These are phyloP conservation scores for Dothidotthia symphoricarpi DNA, from an alignment of 2,329 filamentous ascomycete species.

Conservation along the genomic window DNA sequence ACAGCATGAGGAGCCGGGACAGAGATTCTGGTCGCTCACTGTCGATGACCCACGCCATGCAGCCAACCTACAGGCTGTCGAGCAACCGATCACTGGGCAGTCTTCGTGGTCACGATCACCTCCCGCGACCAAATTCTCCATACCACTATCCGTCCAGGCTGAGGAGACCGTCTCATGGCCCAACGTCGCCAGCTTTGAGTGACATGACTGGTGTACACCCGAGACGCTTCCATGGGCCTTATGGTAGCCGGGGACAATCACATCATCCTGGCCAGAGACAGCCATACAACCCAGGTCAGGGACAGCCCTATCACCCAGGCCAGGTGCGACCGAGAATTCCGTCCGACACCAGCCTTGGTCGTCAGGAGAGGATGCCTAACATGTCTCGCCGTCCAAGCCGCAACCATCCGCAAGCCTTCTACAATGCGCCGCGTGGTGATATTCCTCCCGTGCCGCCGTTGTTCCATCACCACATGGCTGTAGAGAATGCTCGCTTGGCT, in stretches of 20 bases:
- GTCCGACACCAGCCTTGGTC: constrained; percentile 26
- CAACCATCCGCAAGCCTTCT: constrained; percentile 12
- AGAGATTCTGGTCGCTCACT: constrained; percentile 45
- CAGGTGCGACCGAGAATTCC: constrained; percentile 25
- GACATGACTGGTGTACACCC: constrained; percentile 32
- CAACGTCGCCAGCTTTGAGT: constrained; percentile 47
- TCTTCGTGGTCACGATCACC: constrained; percentile 43
- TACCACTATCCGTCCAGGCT: constrained; percentile 46
- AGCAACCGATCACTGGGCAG: constrained; percentile 48
- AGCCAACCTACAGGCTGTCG: constrained; percentile 38
- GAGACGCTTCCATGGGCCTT: constrained; percentile 15
- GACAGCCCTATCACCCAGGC: constrained; percentile 4
- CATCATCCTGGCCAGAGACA: constrained; percentile 4
- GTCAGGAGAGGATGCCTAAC: constrained; percentile 16
- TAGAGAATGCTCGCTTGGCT: constrained; percentile 20
- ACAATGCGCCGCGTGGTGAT: constrained; percentile 11
- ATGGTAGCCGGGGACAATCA: constrained; percentile 10
- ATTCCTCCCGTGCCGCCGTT: constrained; percentile 26
- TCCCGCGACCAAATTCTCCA: constrained; percentile 40
- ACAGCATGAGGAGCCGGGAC: constrained; percentile 12
- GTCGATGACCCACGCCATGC: constrained; percentile 38
- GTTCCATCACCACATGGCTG: constrained; percentile 19
- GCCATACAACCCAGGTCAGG: constrained; percentile 9
- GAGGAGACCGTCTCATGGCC: constrained; percentile 44
- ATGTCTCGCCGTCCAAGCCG: constrained; percentile 15